phyloP scores from a whole-genome alignment of 257 asterid species.

The Nicotiana attenuata region DNA sequence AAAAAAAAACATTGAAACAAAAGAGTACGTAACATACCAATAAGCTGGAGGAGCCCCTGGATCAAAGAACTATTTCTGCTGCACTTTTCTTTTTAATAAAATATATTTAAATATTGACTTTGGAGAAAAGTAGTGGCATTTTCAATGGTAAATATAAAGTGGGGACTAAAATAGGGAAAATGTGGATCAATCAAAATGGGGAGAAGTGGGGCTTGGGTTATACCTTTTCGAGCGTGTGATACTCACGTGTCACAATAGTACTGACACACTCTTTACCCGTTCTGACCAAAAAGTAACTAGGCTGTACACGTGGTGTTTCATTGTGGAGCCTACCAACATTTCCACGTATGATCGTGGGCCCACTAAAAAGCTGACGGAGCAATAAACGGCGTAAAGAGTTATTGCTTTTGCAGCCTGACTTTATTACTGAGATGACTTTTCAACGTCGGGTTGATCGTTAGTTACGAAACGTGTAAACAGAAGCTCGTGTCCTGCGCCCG shows the following conservation, averaged over 20 bases:
- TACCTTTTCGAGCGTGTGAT: background rate
- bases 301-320: background rate
- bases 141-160: background rate
- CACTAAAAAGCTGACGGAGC: background rate
- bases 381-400: background rate
- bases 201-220: background rate
- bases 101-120: background rate
- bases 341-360: background rate
- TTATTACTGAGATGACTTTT: background rate
- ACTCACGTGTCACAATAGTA: background rate
- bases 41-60: background rate
- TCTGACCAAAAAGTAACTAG: background rate
- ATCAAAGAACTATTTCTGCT: background rate
- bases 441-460: background rate
- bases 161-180: background rate
- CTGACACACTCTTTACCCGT: constrained; percentile 7
- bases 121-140: background rate
- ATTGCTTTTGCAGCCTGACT: background rate
- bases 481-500: background rate
- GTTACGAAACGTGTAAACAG: background rate
- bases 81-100: background rate
- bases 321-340: background rate
- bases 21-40: background rate
- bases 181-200: background rate
- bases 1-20: background rate